Conservation (phyloP, 768 basidiomycete genomes). For the Psilocybe sp. region DNA sequence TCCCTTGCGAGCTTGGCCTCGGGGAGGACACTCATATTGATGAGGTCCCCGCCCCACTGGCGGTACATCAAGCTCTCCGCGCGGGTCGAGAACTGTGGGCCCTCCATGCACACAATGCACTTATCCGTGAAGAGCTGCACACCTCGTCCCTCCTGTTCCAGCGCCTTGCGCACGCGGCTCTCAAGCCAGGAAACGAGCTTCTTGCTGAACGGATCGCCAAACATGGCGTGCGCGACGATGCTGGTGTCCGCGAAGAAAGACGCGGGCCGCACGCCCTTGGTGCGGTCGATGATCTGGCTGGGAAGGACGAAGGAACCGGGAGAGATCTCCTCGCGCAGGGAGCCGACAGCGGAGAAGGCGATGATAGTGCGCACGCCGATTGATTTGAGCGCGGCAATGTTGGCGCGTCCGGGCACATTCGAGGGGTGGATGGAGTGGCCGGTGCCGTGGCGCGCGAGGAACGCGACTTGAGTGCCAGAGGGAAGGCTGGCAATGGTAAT, state of each 20-base stretch:
- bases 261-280: conserved; percentile 87
- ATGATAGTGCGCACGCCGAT: conserved; percentile 87
- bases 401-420: conserved; percentile 80
- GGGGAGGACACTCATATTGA: conserved; percentile 96
- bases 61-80: conserved; percentile 96
- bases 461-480: conserved; percentile 78
- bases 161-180: conserved; percentile 56
- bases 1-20: conserved; percentile 97
- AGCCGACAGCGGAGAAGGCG: conserved; percentile 95
- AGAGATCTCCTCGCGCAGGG: conserved; percentile 87
- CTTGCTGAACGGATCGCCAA: conserved; percentile 87
- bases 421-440: conserved; percentile 80
- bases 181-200: conserved; percentile 67
- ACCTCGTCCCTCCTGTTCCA: conserved; percentile 55
- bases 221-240: conserved; percentile 89
- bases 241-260: conserved; percentile 83
- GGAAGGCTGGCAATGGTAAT: conserved; percentile 91
- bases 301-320: conserved; percentile 90
- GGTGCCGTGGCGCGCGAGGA: conserved; percentile 88
- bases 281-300: conserved; percentile 92
- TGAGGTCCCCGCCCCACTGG: conserved; percentile 87
- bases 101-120: conserved; percentile 95
- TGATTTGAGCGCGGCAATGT: conserved; percentile 92
- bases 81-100: conserved; percentile 96
- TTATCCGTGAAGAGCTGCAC: conserved; percentile 77